Conservation (phyloP, 192 early-diverging fungal genomes). For the Radiomyces spectabilis region DNA sequence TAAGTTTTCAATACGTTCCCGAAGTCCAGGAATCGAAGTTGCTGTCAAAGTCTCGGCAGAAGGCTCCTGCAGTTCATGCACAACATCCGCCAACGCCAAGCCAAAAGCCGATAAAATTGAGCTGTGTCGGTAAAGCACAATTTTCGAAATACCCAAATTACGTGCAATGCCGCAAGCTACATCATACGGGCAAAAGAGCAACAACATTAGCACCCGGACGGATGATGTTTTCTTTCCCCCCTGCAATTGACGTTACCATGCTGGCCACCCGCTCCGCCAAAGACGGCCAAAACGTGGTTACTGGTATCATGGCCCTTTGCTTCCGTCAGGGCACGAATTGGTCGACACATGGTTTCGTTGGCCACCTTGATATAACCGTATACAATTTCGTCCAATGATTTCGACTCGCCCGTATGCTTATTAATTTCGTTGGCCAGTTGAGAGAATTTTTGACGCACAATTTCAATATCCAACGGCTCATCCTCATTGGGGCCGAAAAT, state of each 20-base stretch:
- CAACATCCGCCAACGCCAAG: constrained; percentile 81
- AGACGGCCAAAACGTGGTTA: constrained; percentile 80
- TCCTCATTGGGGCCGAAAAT: constrained; percentile 89
- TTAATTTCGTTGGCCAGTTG: constrained; percentile 63
- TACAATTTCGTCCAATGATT: constrained; percentile 81
- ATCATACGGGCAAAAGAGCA: background rate
- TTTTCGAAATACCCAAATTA: constrained; percentile 73
- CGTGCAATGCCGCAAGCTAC: constrained; percentile 85
- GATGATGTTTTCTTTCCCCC: background rate
- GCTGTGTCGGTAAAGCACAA: constrained; percentile 83
- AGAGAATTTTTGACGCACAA: constrained; percentile 55
- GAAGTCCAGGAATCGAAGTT: constrained; percentile 31
- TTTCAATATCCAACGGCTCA: constrained; percentile 67
- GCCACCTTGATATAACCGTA: constrained; percentile 94
- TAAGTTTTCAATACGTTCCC: constrained; percentile 47
- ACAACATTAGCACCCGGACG: background rate
- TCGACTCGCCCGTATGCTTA: constrained; percentile 37
- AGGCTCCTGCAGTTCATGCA: constrained; percentile 87
- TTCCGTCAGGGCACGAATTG: constrained; percentile 88
- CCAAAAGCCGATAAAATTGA: constrained; percentile 96
- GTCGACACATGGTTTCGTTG: constrained; percentile 94
- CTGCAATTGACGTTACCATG: constrained; percentile 38
- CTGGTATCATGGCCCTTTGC: constrained; percentile 84
- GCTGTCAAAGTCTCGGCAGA: constrained; percentile 44
- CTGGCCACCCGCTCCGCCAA: constrained; percentile 95